Evolutionary conservation across 148 eudicot species (phyloP).

Genomic region (Chenopodium formosanum): DNA sequence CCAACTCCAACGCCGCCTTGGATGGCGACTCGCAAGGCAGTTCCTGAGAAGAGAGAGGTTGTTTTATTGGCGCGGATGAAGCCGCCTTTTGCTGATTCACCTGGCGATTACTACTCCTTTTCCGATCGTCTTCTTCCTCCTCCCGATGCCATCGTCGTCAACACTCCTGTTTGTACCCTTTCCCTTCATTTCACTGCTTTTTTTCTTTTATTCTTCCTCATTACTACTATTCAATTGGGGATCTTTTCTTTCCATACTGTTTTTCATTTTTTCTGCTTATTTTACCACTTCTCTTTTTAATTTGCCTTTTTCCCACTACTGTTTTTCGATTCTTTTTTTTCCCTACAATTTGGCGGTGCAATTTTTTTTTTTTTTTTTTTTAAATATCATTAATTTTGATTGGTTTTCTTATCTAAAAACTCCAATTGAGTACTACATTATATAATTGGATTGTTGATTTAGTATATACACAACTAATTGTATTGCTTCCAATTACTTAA

Average conservation of each 20-base stretch:
- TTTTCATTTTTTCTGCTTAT: neutral
- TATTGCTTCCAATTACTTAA: no score
- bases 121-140: conserved; percentile 26
- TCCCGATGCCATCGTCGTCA: conserved; percentile 53
- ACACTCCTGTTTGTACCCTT: conserved; percentile 53
- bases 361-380: no score
- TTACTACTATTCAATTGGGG: conserved; percentile 6
- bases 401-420: no score
- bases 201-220: neutral
- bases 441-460: neutral
- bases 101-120: conserved; percentile 65
- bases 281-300: no score
- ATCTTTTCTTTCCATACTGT: neutral
- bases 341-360: no score
- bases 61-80: conserved; percentile 55
- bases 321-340: no score
- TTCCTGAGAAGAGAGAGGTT: conserved; percentile 31
- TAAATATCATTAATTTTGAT: no score
- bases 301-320: no score
- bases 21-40: conserved; percentile 34
- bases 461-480: neutral
- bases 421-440: no score
- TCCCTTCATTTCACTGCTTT: neutral
- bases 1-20: neutral
- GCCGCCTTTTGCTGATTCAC: conserved; percentile 49